These are phyloP conservation scores for Eutypa lata DNA, from an alignment of 2,329 filamentous ascomycete species.

Conservation along the genomic window DNA sequence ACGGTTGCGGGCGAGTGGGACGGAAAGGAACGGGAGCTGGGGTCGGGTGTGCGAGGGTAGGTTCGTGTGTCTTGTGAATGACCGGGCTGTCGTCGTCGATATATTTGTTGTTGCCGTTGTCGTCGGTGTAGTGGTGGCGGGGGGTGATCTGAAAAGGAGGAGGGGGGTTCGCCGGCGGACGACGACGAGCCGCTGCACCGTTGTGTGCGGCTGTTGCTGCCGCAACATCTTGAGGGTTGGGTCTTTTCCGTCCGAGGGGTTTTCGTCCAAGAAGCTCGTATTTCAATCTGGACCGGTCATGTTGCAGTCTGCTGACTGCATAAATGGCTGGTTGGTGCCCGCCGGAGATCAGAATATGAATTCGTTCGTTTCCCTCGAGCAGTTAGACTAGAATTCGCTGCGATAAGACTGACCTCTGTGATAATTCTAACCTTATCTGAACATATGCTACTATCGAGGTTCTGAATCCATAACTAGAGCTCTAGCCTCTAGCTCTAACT, in stretches of 20 bases:
- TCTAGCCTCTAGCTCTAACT: too few relatives aligned
- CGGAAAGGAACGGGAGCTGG: slow-evolving; percentile 50
- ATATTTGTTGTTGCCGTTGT: too few relatives aligned
- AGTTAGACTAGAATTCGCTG: neutral
- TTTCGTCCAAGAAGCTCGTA: neutral
- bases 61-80: slow-evolving; percentile 60
- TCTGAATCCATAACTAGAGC: neutral
- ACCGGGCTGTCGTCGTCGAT: slow-evolving; percentile 11
- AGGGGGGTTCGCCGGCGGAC: too few relatives aligned
- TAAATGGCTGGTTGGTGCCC: neutral
- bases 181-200: neutral
- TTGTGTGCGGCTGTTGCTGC: neutral
- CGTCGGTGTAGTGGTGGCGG: too few relatives aligned
- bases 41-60: slow-evolving; percentile 36
- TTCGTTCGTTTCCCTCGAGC: too few relatives aligned
- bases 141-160: too few relatives aligned
- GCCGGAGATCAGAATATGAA: too few relatives aligned
- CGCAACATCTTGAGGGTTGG: neutral
- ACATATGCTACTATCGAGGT: neutral
- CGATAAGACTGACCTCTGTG: neutral
- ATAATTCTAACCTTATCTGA: neutral
- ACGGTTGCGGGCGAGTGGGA: slow-evolving; percentile 29
- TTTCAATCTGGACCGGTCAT: neutral
- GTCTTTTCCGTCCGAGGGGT: neutral
- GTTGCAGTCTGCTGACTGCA: neutral